Evolutionary conservation across 2,329 filamentous ascomycete genomes (phyloP), one percentile per base, ranked within the genome.

Genomic region (Fusarium sp.): DNA sequence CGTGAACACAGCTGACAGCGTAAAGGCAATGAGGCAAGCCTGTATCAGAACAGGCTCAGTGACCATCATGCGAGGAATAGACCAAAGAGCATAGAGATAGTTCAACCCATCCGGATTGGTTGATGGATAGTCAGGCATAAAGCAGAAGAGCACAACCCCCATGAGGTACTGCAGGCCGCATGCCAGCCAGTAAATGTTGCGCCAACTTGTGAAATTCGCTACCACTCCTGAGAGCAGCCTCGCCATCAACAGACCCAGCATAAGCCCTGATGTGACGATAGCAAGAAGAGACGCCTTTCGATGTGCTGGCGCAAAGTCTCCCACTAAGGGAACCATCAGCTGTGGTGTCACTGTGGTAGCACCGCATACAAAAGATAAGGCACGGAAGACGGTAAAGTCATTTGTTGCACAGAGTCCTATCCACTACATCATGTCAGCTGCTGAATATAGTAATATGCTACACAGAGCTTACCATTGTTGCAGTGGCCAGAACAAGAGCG

Each of bases 311-410:
- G 94, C 93, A 24, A 96, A 90, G 77, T 96, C 93, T 5, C 93
- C 92, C 0, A 95, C 93, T 0, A 96, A 85, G 0, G 94, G 94
- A 22, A 96, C 90, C 92, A 96, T 94, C 62, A 92, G 84, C 81
- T 92, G 91, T 18, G 93, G 94, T 7, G 94, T 96, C 5, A 96
- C 93, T 0, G 93, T 96, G 4, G 92, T 92, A n/a, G 93, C 83
- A n/a, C 91, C 91, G 17, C 89, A 90, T 61, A 96, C 83, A 82
- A 93, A 96, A 10, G 92, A 94, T 24, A 96, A 85, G 4, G 87
- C 90, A 1, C 89, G 86, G 81, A 96, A 96, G 12, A 87, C 86
- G 1, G 83, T 78, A 73, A 95, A 92, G 6, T 87, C 87, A 6
- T 83, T 83, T 0, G 93, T 96, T 2, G 94, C 79, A 70, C 92